phyloP scores from a whole-genome alignment of 2,329 filamentous ascomycete species.

The Zopfia rhizophila region DNA sequence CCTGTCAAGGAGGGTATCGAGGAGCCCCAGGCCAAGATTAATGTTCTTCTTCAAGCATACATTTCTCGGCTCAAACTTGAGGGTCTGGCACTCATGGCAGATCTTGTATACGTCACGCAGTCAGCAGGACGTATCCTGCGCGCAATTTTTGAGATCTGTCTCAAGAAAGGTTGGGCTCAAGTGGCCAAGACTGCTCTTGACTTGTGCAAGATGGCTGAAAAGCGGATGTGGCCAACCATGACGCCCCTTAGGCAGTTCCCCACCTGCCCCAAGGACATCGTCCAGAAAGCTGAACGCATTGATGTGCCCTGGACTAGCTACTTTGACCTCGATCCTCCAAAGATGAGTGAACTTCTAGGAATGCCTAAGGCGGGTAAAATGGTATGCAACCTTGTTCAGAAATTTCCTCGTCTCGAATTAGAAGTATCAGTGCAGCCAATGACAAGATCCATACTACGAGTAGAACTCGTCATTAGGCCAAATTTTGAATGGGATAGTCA shows the following conservation, averaged over 20 bases:
- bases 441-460: conserved; percentile 89
- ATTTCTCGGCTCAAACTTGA: conserved; percentile 95
- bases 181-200: conserved; percentile 93
- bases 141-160: conserved; percentile 95
- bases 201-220: conserved; percentile 98
- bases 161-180: conserved; percentile 95
- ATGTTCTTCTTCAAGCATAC: conserved; percentile 94
- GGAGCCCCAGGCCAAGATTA: conserved; percentile 97
- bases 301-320: conserved; percentile 94
- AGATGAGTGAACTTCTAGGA: conserved; percentile 93
- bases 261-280: conserved; percentile 81
- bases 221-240: conserved; percentile 99
- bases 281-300: conserved; percentile 93
- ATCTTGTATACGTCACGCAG: conserved; percentile 98
- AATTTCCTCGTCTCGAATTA: conserved; percentile 92
- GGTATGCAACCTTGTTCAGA: conserved; percentile 86
- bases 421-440: conserved; percentile 95
- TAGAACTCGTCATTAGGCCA: conserved; percentile 90
- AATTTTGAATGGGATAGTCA: conserved; percentile 96
- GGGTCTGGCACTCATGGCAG: conserved; percentile 94
- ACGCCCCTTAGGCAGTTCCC: conserved; percentile 89
- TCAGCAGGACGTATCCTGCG: conserved; percentile 95
- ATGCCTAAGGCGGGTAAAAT: conserved; percentile 87
- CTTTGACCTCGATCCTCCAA: conserved; percentile 94
- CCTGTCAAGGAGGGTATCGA: conserved; percentile 98